Percentiles rank a stretch among this genome's conserved stretches.
Conservation (phyloP, 768 basidiomycete genomes). For the Suillus subalutaceus region DNA sequence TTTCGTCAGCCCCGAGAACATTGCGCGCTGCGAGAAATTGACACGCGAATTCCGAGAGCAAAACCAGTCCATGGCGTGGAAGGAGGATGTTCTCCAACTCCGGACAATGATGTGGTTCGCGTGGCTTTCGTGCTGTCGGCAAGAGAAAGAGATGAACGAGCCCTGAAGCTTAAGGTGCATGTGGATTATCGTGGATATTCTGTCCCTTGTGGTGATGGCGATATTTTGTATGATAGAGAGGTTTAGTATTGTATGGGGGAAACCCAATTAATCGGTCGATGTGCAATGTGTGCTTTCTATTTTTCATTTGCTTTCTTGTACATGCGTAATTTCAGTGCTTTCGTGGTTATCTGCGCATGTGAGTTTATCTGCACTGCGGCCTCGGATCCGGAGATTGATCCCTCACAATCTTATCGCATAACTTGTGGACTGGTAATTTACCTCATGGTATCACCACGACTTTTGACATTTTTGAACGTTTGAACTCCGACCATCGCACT, state of each 20-base stretch:
- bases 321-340: constrained; percentile 22
- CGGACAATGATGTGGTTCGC: constrained; percentile 94
- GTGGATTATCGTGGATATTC: constrained; percentile 15
- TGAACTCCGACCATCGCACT: constrained; percentile 22
- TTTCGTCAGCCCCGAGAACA: constrained; percentile 94
- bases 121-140: constrained; percentile 71
- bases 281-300: constrained; percentile 26
- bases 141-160: constrained; percentile 46
- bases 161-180: not conserved
- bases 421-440: too few relatives aligned
- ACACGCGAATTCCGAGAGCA: constrained; percentile 90
- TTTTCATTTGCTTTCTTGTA: constrained; percentile 24
- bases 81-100: constrained; percentile 91
- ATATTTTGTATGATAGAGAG: constrained; percentile 25
- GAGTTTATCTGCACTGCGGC: not conserved
- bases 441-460: too few relatives aligned
- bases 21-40: constrained; percentile 80
- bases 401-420: not conserved
- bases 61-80: constrained; percentile 88
- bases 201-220: not conserved
- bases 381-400: too few relatives aligned
- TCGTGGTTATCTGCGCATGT: not conserved
- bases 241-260: constrained; percentile 32
- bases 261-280: constrained; percentile 26
- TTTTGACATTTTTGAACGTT: not conserved